Conservation (phyloP, 2,329 filamentous ascomycete species). For the Sporothrix brunneoviolacea region DNA sequence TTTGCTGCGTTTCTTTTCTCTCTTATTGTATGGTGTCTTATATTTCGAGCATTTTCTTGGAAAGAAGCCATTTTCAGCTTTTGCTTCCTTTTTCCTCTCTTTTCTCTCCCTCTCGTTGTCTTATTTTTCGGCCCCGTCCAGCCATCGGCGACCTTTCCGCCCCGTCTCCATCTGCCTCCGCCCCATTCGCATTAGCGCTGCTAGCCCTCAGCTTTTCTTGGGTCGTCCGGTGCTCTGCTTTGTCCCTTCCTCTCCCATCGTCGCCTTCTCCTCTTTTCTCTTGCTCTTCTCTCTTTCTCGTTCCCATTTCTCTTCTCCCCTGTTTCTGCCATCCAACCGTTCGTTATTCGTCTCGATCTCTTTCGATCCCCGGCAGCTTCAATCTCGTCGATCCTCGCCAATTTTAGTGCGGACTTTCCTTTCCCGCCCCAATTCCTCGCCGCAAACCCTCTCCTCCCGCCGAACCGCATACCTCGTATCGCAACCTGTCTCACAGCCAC, state of each 20-base stretch:
- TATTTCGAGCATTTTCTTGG: no score
- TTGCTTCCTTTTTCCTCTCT: no score
- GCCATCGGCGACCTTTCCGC: neutral
- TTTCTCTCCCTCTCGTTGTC: no score
- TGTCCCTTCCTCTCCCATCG: constrained; percentile 4
- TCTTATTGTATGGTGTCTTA: no score
- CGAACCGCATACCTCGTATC: neutral
- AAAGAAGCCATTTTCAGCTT: no score
- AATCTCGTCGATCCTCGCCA: neutral
- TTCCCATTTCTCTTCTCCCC: neutral
- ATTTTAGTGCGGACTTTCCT: neutral
- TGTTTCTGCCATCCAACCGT: neutral
- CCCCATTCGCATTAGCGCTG: constrained; percentile 9
- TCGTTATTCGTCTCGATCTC: no score
- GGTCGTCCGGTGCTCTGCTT: neutral
- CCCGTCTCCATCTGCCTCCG: neutral
- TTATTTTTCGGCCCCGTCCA: neutral
- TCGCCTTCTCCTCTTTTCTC: constrained; percentile 6
- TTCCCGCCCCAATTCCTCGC: neutral
- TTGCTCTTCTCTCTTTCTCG: neutral
- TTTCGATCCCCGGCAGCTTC: no score
- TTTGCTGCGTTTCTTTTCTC: no score
- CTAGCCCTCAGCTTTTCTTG: constrained; percentile 11
- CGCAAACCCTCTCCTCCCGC: neutral
- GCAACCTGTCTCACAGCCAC: neutral